Evolutionary conservation across 257 asterid species (phyloP).

Genomic region (Petrea volubilis): DNA sequence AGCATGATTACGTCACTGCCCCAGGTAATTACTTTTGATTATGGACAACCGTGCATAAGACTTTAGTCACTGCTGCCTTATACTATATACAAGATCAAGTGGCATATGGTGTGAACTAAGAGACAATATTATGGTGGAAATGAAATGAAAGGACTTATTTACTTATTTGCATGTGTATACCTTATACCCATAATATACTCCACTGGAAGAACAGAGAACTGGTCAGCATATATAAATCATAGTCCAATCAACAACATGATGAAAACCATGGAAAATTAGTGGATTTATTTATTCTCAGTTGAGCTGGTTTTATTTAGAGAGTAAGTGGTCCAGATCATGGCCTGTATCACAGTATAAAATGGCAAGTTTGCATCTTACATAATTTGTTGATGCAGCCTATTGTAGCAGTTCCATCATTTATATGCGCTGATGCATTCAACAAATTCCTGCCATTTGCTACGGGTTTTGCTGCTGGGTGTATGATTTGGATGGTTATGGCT

Average conservation of each 20-base stretch:
- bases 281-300: background rate
- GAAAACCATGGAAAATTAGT: background rate
- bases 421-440: constrained; percentile 95
- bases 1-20: constrained; percentile 95
- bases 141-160: background rate
- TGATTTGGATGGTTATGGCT: constrained; percentile 98
- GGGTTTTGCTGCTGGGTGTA: constrained; percentile 99
- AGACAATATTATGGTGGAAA: background rate
- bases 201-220: constrained; percentile 7
- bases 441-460: constrained; percentile 97
- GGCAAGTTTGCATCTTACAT: constrained; percentile 23
- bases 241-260: background rate
- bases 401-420: constrained; percentile 95
- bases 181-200: background rate
- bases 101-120: background rate
- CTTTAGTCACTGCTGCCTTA: background rate
- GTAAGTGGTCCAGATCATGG: background rate
- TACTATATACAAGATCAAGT: background rate
- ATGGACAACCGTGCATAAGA: background rate
- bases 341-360: constrained; percentile 6
- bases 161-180: background rate
- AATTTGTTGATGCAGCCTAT: constrained; percentile 72
- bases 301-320: constrained; percentile 5
- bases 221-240: background rate
- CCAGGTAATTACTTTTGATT: constrained; percentile 51